Conservation (phyloP, 202 grass and related monocot genomes). For the Brachypodium distachyon region DNA sequence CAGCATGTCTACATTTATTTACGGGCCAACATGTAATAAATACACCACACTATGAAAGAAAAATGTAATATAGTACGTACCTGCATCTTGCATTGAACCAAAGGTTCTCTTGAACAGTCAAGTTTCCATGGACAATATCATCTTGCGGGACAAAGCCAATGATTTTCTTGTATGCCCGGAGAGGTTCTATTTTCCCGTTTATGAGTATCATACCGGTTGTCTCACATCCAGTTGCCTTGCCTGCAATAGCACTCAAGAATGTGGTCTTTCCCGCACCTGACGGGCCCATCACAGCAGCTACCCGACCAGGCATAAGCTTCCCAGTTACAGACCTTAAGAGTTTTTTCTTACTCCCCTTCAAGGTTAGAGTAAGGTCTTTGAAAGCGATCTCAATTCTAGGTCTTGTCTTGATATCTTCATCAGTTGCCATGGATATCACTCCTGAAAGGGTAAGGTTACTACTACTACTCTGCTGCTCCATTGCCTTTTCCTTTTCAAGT, state of each 20-base stretch:
- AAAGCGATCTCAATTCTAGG: conserved; percentile 72
- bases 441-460: conserved; percentile 74
- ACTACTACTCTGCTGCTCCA: conserved; percentile 56
- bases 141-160: conserved; percentile 97
- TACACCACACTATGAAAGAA: neutral
- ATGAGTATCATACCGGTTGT: conserved; percentile 59
- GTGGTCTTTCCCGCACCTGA: conserved; percentile 90
- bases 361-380: conserved; percentile 72
- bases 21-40: neutral
- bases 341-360: conserved; percentile 85
- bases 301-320: conserved; percentile 70
- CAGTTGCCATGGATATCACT: conserved; percentile 77
- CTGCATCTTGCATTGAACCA: conserved; percentile 89
- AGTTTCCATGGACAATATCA: conserved; percentile 93
- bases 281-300: conserved; percentile 89
- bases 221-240: conserved; percentile 76
- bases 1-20: conserved; percentile 8
- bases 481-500: conserved; percentile 84
- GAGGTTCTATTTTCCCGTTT: conserved; percentile 66
- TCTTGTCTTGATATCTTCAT: conserved; percentile 55
- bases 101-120: conserved; percentile 90
- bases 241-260: conserved; percentile 76
- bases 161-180: conserved; percentile 85
- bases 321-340: conserved; percentile 76
- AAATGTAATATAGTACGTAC: conserved; percentile 21